Conservation (phyloP, 768 basidiomycete species). For the Russula abietina region DNA sequence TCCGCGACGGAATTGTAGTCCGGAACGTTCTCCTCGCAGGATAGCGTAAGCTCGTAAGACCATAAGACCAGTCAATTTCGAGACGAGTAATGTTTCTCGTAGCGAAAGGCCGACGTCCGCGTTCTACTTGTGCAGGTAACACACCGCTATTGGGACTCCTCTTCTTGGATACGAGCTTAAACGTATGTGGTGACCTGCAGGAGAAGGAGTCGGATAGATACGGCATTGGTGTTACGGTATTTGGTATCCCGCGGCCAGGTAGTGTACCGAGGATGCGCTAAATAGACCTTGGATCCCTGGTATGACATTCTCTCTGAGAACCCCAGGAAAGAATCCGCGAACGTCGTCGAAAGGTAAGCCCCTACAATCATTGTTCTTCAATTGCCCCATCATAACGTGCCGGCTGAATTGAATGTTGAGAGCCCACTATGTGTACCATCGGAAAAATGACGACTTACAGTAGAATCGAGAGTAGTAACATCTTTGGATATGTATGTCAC, state of each 20-base stretch:
- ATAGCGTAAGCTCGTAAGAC: not conserved
- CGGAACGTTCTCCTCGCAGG: slow-evolving; percentile 6
- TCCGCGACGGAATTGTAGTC: slow-evolving; percentile 7
- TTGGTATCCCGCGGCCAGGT: not conserved
- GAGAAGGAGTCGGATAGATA: no score
- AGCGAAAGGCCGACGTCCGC: not conserved
- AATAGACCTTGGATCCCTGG: no score
- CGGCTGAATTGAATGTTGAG: not conserved
- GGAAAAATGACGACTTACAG: not conserved
- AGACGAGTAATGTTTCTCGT: no score
- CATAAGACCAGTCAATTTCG: not conserved
- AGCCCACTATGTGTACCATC: not conserved
- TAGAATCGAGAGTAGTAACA: not conserved
- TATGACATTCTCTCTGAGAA: no score
- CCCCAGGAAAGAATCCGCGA: no score
- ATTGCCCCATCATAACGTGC: not conserved
- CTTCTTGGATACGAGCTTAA: not conserved
- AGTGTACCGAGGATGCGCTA: not conserved
- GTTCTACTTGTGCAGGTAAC: not conserved
- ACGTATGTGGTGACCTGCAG: not conserved
- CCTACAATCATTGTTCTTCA: not conserved
- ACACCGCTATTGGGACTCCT: not conserved
- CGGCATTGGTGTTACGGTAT: not conserved
- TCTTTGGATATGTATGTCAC: not conserved
- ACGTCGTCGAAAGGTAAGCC: no score